Base-by-base conservation (phyloP, 257 asterid genomes). In the Scutellaria galericulata region DNA sequence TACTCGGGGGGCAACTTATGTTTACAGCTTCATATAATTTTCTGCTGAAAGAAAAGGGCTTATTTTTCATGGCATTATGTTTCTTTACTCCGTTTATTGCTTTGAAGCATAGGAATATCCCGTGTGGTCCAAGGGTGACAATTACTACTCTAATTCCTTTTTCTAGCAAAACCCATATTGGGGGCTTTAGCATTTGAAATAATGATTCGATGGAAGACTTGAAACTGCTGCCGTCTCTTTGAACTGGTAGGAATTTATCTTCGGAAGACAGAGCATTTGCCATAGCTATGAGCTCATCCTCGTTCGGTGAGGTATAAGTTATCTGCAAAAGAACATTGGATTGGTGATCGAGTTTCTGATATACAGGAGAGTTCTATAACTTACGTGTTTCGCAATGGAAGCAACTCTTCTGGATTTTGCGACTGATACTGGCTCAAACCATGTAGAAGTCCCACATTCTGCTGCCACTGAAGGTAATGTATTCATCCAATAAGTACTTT, bases 351-450 rank as follows among this genome's bases (percentile, higher is more conserved):
- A 53, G 61, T 68, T 15, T 41, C 9, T 5, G 24, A 37, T 8
- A 67, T 7, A 66, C 6, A 55, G 46, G 64, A 75, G 70, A 71
- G 64, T 24, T 53, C 74, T 9, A 46, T 73, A 51, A 77, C 96
- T 89, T 84, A 94, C 98, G 56, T 87, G 67, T 83, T 90, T 88
- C 42, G 75, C 92, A 72, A 91, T 78, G 66, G 90, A 84, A 76
- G 87, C 97, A 82, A 94, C 75, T 78, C 92, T 81, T 86, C 68
- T 84, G 66, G 99, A 91, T 84, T 94, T 94, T 20, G 73, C 77
- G 51, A 94, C 99, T 11, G 99, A 94, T 54, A 94, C 99, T 7
- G 99, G 98, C 86, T 91, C 98, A 78, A 94, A 94, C 99, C 99
- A 94, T 62, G 88, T 79, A 52, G 88, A 79, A 51, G 95, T 90